Percentiles rank a stretch among this genome's conserved stretches.
phyloP scores from a whole-genome alignment of 371 early-diverging fungal genomes.

The Sporodiniella umbellata region DNA sequence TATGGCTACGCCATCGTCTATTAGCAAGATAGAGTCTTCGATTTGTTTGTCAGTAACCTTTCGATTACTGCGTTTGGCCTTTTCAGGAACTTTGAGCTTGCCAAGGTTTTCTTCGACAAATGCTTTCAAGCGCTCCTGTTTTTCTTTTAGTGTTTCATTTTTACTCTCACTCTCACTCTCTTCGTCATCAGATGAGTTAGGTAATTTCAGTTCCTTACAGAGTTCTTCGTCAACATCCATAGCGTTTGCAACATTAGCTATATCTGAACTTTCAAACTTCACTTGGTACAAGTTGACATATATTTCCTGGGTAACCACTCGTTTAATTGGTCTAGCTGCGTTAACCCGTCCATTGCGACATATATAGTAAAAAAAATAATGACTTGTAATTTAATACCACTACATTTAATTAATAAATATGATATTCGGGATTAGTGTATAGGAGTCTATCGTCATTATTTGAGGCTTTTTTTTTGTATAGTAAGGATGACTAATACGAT shows the following conservation, averaged over 20 bases:
- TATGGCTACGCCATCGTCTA: conserved; percentile 1
- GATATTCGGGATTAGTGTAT: too few relatives aligned
- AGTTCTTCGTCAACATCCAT: background rate
- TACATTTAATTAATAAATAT: too few relatives aligned
- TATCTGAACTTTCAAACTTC: conserved; percentile 1
- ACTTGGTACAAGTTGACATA: background rate
- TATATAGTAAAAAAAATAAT: too few relatives aligned
- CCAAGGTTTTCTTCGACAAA: conserved; percentile 1
- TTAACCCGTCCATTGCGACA: too few relatives aligned
- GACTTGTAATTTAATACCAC: too few relatives aligned
- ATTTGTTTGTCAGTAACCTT: background rate
- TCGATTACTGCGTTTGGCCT: background rate
- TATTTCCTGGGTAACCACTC: background rate
- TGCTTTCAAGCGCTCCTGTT: conserved; percentile 1
- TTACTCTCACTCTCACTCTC: conserved; percentile 1
- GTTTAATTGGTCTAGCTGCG: background rate
- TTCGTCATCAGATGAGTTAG: conserved; percentile 1
- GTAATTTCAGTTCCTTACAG: background rate
- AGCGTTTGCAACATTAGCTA: background rate
- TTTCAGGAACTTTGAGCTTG: conserved; percentile 1
- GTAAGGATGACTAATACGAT: too few relatives aligned
- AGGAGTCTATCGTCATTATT: too few relatives aligned
- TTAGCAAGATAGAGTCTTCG: background rate
- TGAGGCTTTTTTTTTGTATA: too few relatives aligned
- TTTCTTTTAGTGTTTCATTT: background rate